Evolutionary conservation across 768 basidiomycete species (phyloP), one percentile per base, ranked within the genome.

Genomic region (Tylopilus rubrobrunneus): DNA sequence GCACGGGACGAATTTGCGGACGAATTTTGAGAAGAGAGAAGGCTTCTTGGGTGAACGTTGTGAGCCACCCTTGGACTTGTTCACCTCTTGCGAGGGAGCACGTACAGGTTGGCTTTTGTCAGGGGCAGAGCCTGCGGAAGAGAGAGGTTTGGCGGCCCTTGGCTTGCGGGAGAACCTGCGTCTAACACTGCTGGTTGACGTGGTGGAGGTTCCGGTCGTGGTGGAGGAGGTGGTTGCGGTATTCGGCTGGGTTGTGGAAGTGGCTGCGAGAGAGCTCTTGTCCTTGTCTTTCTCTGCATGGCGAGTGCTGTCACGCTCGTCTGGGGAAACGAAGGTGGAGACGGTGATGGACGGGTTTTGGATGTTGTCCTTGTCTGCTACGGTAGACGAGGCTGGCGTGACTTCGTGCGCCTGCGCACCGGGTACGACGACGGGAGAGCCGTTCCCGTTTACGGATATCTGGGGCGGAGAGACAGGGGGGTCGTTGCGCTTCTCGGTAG

Each of bases 1-100:
- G 56, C 87, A 89, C 33, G 87, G 87, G 47, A 88, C 76, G 49
- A 89, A 76, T 55, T 79, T 76, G 57, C 75, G 80, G 48, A 88
- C 65, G 53, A 89, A 71, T 65, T 76, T 82, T 48, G 80, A 77
- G 54, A 86, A 68, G 60, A 87, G 78, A 23, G 84, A 82, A 49
- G 76, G 73, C 72, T 78, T 78, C 58, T 71, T 59, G 65, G 64
- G 54, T 50, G 69, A 67, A 63, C 48, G 63, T 53, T 57, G 71
- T 65, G 64, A 71, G 68, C 68, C 64, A 62, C 49, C 53, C 57
- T 59, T 64, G 62, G 68, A 68, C 64, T 67, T 70, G 62, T 66
- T 70, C 57, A 41, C 68, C 53, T 68, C 68, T 58, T 58, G 61
- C 52, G 68, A 67, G 62, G 69, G 66, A 58, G 59, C 64, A 61